Conservation (phyloP, 306 rosid genomes). For the Gastrolobium villosum region DNA sequence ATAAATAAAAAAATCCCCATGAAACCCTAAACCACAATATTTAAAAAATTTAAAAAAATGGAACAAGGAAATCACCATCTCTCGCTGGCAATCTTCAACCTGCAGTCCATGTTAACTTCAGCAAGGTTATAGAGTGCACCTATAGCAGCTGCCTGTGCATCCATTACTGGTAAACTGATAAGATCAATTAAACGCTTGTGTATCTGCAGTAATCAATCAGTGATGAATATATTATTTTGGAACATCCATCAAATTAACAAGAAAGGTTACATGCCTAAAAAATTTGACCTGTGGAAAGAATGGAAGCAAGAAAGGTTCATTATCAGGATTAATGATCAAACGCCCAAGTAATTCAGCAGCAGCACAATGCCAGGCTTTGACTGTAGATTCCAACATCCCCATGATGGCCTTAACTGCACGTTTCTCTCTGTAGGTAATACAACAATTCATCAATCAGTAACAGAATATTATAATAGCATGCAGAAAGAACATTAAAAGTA, state of each 20-base stretch:
- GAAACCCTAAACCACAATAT: not conserved
- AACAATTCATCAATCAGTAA: constrained; percentile 44
- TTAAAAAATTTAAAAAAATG: not conserved
- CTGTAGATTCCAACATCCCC: constrained; percentile 88
- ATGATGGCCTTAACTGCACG: constrained; percentile 92
- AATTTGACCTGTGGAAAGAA: constrained; percentile 82
- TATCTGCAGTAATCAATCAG: constrained; percentile 64
- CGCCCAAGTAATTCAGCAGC: constrained; percentile 98
- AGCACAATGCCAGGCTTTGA: constrained; percentile 96
- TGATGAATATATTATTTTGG: constrained; percentile 20
- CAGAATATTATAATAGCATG: constrained; percentile 21
- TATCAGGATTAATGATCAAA: constrained; percentile 93
- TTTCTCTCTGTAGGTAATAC: constrained; percentile 70
- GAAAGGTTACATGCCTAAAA: constrained; percentile 33
- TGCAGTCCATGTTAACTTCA: constrained; percentile 98
- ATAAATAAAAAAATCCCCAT: not conserved
- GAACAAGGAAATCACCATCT: constrained; percentile 70
- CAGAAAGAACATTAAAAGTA: not conserved
- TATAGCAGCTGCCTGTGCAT: constrained; percentile 95
- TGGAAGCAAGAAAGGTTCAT: constrained; percentile 88
- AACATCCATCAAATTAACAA: constrained; percentile 9
- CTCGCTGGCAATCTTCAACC: constrained; percentile 93
- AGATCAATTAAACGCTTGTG: constrained; percentile 92
- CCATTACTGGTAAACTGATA: constrained; percentile 85
- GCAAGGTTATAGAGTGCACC: constrained; percentile 99